These are phyloP conservation scores for Oidiodendron maius DNA, from an alignment of 495 filamentous ascomycete species.

Conservation along the genomic window DNA sequence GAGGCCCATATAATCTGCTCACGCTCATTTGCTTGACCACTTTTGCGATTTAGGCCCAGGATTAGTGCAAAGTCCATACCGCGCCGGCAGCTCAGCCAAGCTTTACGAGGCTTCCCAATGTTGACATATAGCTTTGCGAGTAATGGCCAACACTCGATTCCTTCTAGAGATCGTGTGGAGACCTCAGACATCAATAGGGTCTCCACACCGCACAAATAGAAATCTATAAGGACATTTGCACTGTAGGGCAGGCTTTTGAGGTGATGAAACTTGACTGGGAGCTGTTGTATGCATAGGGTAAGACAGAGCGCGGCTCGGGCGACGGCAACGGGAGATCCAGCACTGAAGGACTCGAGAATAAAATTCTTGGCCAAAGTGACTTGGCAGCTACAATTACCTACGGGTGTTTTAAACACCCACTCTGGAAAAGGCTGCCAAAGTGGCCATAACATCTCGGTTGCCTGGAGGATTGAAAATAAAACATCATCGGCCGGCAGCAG, in stretches of 20 bases:
- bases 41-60: constrained; percentile 32
- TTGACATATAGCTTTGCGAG: constrained; percentile 40
- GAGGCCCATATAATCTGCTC: constrained; percentile 39
- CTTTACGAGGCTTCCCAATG: constrained; percentile 43
- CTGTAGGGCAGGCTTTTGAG: background rate
- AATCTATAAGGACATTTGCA: constrained; percentile 22
- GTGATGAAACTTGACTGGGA: too few relatives aligned
- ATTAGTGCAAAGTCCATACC: constrained; percentile 43
- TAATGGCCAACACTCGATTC: constrained; percentile 43
- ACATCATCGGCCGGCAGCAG: too few relatives aligned
- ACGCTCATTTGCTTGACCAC: constrained; percentile 23
- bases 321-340: too few relatives aligned
- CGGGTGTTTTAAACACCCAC: too few relatives aligned
- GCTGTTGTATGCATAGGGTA: too few relatives aligned
- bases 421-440: too few relatives aligned
- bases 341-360: too few relatives aligned
- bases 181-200: constrained; percentile 40
- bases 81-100: constrained; percentile 42
- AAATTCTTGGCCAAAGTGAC: too few relatives aligned
- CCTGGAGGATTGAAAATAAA: too few relatives aligned
- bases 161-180: constrained; percentile 42
- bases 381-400: too few relatives aligned
- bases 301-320: too few relatives aligned
- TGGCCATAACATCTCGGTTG: too few relatives aligned
- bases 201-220: constrained; percentile 32